Evolutionary conservation across 2,329 filamentous ascomycete species (phyloP), one percentile per base, ranked within the genome.

Genomic region (Cercospora sojina): DNA sequence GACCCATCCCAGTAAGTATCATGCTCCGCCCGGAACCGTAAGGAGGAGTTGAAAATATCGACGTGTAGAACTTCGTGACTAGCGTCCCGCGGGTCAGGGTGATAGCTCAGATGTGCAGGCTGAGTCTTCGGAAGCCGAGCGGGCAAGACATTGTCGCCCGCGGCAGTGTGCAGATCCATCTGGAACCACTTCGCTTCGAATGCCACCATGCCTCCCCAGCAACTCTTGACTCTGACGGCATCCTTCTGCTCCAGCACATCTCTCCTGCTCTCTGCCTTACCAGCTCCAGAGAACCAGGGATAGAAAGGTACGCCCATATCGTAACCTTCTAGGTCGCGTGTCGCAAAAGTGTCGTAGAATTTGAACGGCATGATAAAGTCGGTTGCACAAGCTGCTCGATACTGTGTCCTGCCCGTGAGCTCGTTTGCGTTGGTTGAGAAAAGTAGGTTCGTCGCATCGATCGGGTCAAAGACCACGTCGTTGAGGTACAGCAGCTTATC

Each of bases 201-300:
- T 2, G 86, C 86, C 2, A 87, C 88, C 86, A 92, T 92, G 23
- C 91, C 91, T 61, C 90, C 89, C 91, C 90, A 93, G 78, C 91
- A 93, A 69, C 88, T 88, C 72, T 85, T 86, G 1, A 92, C 90
- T 8, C 87, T 84, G 1, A 93, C 90, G 0, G 89, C 86, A 70
- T 89, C 87, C 41, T 77, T 83, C 64, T 87, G 85, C 0, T 80
- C 80, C 1, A 91, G 77, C 18, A 92, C 87, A 74, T 90, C 89
- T 4, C 82, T 80, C 53, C 90, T 83, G 79, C 79, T 82, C n/a
- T 72, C 75, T 0, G 80, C 86, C 13, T 83, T 76, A 1, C 85
- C 85, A 1, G 79, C 80, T 55, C 75, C 78, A 4, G 86, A 83
- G 76, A 91, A 90, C 79, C 88, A 90, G 0, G 90, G 90, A 76